A percentile compares a stretch with the other conserved stretches of the same genome.
Evolutionary conservation across 2,329 filamentous ascomycete genomes (phyloP).

Genomic region (Aureobasidium sp.): DNA sequence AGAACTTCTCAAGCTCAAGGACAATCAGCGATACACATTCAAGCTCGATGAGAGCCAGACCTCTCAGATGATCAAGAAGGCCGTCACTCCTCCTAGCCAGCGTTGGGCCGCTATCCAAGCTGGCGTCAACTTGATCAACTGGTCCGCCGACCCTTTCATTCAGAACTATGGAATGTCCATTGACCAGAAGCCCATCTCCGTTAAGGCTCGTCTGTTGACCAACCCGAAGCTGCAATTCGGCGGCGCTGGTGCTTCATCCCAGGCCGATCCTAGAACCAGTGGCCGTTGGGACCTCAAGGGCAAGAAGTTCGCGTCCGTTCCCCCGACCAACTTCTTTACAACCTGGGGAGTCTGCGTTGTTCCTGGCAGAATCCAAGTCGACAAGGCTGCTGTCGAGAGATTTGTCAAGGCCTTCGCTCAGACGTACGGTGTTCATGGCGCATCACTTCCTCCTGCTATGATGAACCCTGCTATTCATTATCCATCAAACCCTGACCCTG

Average conservation of each 20-base stretch:
- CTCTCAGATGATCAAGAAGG: conserved; percentile 82
- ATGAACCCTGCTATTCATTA: conserved; percentile 33
- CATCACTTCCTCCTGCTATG: conserved; percentile 37
- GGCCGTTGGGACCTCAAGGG: conserved; percentile 85
- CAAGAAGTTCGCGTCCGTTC: conserved; percentile 63
- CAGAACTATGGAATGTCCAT: conserved; percentile 67
- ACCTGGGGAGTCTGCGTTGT: conserved; percentile 71
- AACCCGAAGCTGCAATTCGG: conserved; percentile 65
- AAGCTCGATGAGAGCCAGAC: conserved; percentile 60
- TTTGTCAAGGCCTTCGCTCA: conserved; percentile 55
- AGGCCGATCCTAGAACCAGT: conserved; percentile 50
- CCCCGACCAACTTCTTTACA: conserved; percentile 40
- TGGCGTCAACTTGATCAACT: conserved; percentile 59
- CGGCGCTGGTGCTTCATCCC: conserved; percentile 20
- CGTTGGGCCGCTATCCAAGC: conserved; percentile 61
- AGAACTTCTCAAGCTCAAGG: conserved; percentile 44
- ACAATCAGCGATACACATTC: conserved; percentile 49
- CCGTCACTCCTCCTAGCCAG: conserved; percentile 64
- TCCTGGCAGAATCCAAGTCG: conserved; percentile 35
- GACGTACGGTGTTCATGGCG: conserved; percentile 54
- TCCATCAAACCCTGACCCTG: conserved; percentile 22
- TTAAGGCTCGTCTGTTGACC: conserved; percentile 60
- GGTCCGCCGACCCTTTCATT: conserved; percentile 61
- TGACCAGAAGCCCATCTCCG: conserved; percentile 50
- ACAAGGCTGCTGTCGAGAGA: conserved; percentile 36